A percentile compares a stretch with the other conserved stretches of the same genome.
These are phyloP conservation scores for Stylonectria norvegica DNA, from an alignment of 2,329 filamentous ascomycete species.

Conservation along the genomic window DNA sequence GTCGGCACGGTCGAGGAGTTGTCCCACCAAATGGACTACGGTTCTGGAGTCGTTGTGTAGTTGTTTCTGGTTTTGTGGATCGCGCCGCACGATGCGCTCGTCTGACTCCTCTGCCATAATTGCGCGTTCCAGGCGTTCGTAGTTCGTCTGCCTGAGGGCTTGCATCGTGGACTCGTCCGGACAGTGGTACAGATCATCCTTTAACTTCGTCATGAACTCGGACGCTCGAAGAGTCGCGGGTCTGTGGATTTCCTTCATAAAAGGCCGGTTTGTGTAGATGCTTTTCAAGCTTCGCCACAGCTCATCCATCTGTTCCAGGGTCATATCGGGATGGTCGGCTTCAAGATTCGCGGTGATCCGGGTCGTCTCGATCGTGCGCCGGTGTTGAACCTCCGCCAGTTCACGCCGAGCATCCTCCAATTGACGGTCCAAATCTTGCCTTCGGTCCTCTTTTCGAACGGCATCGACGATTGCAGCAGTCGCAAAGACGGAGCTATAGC, in stretches of 20 bases:
- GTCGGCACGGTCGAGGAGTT: conserved; percentile 29
- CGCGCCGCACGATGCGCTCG: conserved; percentile 15
- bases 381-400: conserved; percentile 38
- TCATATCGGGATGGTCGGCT: conserved; percentile 15
- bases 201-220: conserved; percentile 26
- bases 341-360: conserved; percentile 12
- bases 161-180: conserved; percentile 20
- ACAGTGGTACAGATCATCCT: conserved; percentile 28
- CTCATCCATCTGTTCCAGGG: conserved; percentile 29
- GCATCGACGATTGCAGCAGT: conserved; percentile 63
- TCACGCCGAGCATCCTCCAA: conserved; percentile 54
- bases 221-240: conserved; percentile 28
- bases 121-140: conserved; percentile 29
- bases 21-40: conserved; percentile 27
- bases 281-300: conserved; percentile 32
- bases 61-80: conserved; percentile 24
- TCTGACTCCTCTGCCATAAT: conserved; percentile 30
- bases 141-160: conserved; percentile 24
- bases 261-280: conserved; percentile 31
- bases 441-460: conserved; percentile 53
- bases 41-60: conserved; percentile 26
- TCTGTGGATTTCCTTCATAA: conserved; percentile 35
- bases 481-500: conserved; percentile 65
- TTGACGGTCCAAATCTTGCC: conserved; percentile 58
- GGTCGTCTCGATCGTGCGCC: conserved; percentile 24